Evolutionary conservation across 2,329 filamentous ascomycete species (phyloP).

Genomic region (Ophiosphaerella narmari): DNA sequence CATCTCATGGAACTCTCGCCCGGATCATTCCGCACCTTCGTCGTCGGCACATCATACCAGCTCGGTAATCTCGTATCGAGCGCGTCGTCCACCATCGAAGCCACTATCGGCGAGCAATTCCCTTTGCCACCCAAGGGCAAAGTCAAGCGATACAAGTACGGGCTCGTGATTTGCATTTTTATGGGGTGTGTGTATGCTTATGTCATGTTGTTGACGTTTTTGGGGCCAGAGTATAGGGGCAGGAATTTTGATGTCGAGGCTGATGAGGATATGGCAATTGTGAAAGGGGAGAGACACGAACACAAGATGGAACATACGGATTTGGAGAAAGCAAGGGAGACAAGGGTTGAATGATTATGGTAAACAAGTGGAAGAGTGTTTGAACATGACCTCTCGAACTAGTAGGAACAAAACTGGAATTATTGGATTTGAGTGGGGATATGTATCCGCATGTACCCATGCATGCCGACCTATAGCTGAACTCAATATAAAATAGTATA

Average conservation of each 20-base stretch:
- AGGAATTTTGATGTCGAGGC: constrained; percentile 37
- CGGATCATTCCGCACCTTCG: constrained; percentile 73
- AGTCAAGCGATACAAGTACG: constrained; percentile 60
- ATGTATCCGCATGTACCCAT: too few species aligned
- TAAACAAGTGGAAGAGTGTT: background rate
- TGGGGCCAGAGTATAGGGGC: constrained; percentile 60
- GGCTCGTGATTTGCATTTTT: constrained; percentile 86
- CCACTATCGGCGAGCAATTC: constrained; percentile 74
- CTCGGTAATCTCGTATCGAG: constrained; percentile 75
- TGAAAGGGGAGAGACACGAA: constrained; percentile 15
- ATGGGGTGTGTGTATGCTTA: constrained; percentile 80
- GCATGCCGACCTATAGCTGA: too few species aligned
- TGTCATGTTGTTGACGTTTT: constrained; percentile 63
- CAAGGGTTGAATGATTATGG: constrained; percentile 3
- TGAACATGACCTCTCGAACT: too few species aligned
- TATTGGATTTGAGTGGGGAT: too few species aligned
- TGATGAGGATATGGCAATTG: constrained; percentile 42
- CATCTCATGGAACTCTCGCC: constrained; percentile 79
- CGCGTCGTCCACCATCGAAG: constrained; percentile 75
- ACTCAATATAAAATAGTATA: too few species aligned
- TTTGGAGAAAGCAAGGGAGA: constrained; percentile 10
- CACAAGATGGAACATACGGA: constrained; percentile 13
- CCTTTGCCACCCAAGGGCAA: constrained; percentile 63
- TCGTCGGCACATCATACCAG: constrained; percentile 76
- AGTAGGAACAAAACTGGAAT: background rate